A percentile compares a stretch with the other conserved stretches of the same genome.
These are phyloP conservation scores for Ceratocystis papillata DNA, from an alignment of 2,329 filamentous ascomycete genomes.

Conservation along the genomic window DNA sequence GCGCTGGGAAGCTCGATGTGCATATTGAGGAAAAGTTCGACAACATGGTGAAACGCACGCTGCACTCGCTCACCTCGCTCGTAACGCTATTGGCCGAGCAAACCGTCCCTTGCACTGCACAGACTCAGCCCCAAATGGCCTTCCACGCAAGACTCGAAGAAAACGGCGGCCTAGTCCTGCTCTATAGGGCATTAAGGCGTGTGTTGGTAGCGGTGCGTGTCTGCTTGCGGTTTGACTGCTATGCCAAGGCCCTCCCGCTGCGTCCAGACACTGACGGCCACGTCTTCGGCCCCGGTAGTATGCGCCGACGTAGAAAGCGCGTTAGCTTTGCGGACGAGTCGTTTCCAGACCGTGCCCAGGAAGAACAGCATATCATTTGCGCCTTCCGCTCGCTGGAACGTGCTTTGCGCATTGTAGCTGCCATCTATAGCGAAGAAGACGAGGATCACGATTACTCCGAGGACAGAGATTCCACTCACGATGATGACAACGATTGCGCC, in stretches of 20 bases:
- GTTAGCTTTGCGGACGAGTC: slow-evolving; percentile 23
- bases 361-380: slow-evolving; percentile 22
- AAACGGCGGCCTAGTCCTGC: slow-evolving; percentile 21
- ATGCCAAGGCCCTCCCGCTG: slow-evolving; percentile 23
- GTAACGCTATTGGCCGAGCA: slow-evolving; percentile 23
- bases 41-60: slow-evolving; percentile 23
- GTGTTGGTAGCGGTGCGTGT: slow-evolving; percentile 20
- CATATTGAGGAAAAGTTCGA: slow-evolving; percentile 24
- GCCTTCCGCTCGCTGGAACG: slow-evolving; percentile 21
- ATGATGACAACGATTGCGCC: slow-evolving; percentile 14
- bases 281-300: slow-evolving; percentile 22
- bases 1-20: slow-evolving; percentile 21
- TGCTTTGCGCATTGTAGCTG: slow-evolving; percentile 21
- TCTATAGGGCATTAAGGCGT: slow-evolving; percentile 19
- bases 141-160: slow-evolving; percentile 23
- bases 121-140: slow-evolving; percentile 19
- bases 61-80: slow-evolving; percentile 22
- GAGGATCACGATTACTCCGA: neutral
- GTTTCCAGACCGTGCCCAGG: slow-evolving; percentile 20
- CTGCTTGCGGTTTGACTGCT: slow-evolving; percentile 21
- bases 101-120: slow-evolving; percentile 21
- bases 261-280: slow-evolving; percentile 20
- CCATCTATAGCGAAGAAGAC: slow-evolving; percentile 22
- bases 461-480: neutral
- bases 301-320: slow-evolving; percentile 24